Evolutionary conservation across 164 flowering plant species (phyloP), one percentile per base, ranked within the genome.

Genomic region (Nymphaea thermarum): DNA sequence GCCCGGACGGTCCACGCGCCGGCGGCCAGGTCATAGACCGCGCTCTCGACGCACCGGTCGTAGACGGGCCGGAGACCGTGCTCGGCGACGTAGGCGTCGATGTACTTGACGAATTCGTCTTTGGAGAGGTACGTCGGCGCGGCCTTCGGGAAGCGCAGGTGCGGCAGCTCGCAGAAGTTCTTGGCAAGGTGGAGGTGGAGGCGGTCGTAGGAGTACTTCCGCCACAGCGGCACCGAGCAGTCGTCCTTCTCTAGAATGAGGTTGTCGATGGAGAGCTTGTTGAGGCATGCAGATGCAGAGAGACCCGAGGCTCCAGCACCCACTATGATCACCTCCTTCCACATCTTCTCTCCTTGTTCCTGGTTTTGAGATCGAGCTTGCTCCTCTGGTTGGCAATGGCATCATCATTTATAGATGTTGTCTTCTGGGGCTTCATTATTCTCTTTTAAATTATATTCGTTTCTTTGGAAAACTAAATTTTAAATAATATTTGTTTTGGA

Each of bases 221-320:
- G 78, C 84, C 86, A 83, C 5, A 82, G 72, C 3, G 86, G 74
- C 17, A 75, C 74, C 60, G 42, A 44, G 36, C 78, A 75, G 43
- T 80, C 79, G 11, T 81, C 82, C 69, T 62, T 81, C 60, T 83
- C 86, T 3, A 82, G 74, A 3, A 82, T 42, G 2, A 80, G 4
- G 43, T 78, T 71, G 0, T 78, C 65, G 25, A 80, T 68, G 12
- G 65, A 70, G 18, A 67, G 73, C 5, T 4, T 64, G 17, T 62
- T 68, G 17, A 82, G 70, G 66, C 82, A 80, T 2, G 77, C 85
- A 8, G 82, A 69, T 2, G 75, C 70, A 16, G 80, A 83, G 0
- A 80, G 57, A 16, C 85, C 83, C 1, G 82, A 59, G 41, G 84
- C 79, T 0, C 84, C 84, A 10, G 77, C 80, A 0, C 82, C 82